Conservation (phyloP, 1,284 basidiomycete species). For the Ganoderma lingzhi region DNA sequence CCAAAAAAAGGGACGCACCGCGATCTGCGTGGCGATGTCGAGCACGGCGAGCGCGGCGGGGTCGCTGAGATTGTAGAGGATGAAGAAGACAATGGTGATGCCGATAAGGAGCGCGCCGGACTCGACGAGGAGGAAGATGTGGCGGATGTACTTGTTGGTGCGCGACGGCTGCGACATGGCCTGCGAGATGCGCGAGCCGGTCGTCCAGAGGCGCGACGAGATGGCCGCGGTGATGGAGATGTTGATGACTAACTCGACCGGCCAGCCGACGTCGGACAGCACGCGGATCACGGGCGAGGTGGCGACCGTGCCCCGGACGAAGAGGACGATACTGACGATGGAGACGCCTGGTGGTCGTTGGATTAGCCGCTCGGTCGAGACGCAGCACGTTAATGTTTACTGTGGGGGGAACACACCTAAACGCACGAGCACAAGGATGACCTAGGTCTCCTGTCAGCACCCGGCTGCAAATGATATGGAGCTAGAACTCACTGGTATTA, state of each 20-base stretch:
- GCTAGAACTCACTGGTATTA: conserved; percentile 8
- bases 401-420: not conserved
- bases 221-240: conserved; percentile 15
- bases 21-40: conserved; percentile 19
- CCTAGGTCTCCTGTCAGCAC: not conserved
- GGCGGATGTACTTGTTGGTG: not conserved
- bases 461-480: not conserved
- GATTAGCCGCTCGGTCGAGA: not conserved
- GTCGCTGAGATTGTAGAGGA: conserved; percentile 1
- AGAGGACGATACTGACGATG: not conserved
- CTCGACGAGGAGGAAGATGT: conserved; percentile 16
- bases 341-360: not conserved
- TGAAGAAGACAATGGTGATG: conserved; percentile 11
- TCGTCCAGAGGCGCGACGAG: conserved; percentile 17
- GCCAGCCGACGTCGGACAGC: conserved; percentile 6
- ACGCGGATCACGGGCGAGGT: not conserved
- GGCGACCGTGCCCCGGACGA: not conserved
- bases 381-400: not conserved
- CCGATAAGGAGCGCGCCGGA: conserved; percentile 11
- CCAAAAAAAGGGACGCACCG: conserved; percentile 5
- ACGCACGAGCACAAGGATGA: not conserved
- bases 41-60: conserved; percentile 4
- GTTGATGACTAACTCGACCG: conserved; percentile 17
- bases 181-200: conserved; percentile 6
- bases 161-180: not conserved